These are phyloP conservation scores for Polysphondylium violaceum DNA, from an alignment of 78 protist species.

Conservation along the genomic window DNA sequence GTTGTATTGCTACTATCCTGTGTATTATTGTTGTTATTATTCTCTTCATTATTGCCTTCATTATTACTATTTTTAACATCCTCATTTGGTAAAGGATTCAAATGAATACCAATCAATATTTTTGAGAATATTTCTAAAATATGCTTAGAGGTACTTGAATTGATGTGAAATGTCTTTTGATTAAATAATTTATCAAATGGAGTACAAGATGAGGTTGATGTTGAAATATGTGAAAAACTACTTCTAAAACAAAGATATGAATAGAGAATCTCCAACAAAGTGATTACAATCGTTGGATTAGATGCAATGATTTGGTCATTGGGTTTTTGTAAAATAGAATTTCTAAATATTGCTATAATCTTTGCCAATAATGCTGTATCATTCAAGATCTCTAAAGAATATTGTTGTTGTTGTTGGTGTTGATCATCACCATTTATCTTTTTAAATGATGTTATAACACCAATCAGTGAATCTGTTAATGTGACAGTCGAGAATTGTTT, in stretches of 20 bases:
- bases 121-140: slow-evolving; percentile 68
- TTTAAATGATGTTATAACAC: background rate
- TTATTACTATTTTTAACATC: background rate
- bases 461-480: slow-evolving; percentile 27
- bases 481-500: background rate
- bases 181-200: background rate
- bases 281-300: slow-evolving; percentile 18
- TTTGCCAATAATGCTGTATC: slow-evolving; percentile 1
- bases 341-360: slow-evolving; percentile 46
- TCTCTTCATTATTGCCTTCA: background rate
- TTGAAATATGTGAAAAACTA: background rate
- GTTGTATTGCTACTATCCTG: background rate
- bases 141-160: background rate
- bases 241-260: slow-evolving; percentile 4
- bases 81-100: no score
- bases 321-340: slow-evolving; percentile 24
- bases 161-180: background rate
- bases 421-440: background rate
- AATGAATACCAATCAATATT: no score
- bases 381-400: background rate
- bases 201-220: no score
- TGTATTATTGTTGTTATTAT: slow-evolving; percentile 3
- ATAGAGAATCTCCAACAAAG: slow-evolving; percentile 13
- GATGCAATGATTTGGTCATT: slow-evolving; percentile 36
- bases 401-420: background rate